Conservation (phyloP, 306 rosid genomes). For the Gastrolobium bilobum region DNA sequence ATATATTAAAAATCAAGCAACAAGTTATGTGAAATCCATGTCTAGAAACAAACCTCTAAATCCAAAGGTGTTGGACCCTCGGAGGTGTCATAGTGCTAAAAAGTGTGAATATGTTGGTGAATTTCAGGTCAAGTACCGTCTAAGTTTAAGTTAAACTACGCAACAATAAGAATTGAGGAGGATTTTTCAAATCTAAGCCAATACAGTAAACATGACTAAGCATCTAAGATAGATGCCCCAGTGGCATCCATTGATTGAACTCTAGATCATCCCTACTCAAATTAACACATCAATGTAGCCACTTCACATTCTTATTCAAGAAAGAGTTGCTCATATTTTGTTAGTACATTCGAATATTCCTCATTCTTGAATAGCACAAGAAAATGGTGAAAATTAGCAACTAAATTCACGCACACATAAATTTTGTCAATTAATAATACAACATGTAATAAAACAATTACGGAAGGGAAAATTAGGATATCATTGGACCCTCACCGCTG, state of each 20-base stretch:
- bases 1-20: neutral
- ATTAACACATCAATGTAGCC: neutral
- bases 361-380: neutral
- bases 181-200: neutral
- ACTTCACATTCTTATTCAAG: neutral
- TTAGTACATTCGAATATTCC: neutral
- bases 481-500: slow-evolving; percentile 62
- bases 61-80: neutral
- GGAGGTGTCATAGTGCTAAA: neutral
- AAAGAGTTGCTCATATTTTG: neutral
- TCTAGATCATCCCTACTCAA: neutral
- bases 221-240: neutral
- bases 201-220: neutral
- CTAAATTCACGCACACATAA: slow-evolving; percentile 5
- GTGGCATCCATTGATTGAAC: neutral
- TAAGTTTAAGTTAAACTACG: slow-evolving; percentile 5
- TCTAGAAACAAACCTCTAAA: neutral
- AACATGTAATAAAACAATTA: neutral
- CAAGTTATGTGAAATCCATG: slow-evolving; percentile 21
- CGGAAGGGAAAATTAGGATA: neutral
- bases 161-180: slow-evolving; percentile 12
- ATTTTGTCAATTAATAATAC: slow-evolving; percentile 8
- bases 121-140: neutral
- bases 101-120: neutral
- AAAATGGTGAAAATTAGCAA: neutral